Evolutionary conservation across 2,329 filamentous ascomycete species (phyloP).

Genomic region (Aureobasidium namibiae): DNA sequence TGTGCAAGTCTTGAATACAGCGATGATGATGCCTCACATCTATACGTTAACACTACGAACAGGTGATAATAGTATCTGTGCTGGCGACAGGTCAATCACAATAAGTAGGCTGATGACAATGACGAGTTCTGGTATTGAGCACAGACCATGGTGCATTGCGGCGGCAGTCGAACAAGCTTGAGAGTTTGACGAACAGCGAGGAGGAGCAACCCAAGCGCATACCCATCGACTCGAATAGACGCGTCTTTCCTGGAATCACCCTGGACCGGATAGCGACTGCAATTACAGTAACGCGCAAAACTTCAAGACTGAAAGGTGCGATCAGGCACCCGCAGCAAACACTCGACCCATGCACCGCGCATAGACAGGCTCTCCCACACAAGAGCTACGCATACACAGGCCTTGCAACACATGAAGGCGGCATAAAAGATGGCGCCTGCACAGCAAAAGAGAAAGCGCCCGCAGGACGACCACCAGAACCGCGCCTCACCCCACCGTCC

Average conservation of each 20-base stretch:
- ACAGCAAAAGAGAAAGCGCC: slow-evolving; percentile 49
- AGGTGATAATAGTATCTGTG: not conserved
- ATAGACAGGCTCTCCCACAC: too few species aligned
- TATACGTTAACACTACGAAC: too few species aligned
- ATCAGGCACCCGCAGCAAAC: not conserved
- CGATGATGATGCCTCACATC: not conserved
- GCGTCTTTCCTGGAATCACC: not conserved
- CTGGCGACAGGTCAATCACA: not conserved
- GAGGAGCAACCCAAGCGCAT: not conserved
- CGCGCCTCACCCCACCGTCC: slow-evolving; percentile 45
- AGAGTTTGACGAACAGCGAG: not conserved
- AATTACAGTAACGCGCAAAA: not conserved
- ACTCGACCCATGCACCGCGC: not conserved
- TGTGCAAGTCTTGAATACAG: too few species aligned
- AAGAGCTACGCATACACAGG: not conserved
- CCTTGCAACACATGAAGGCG: not conserved
- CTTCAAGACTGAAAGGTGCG: not conserved
- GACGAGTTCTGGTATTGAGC: slow-evolving; percentile 1
- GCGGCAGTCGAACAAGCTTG: not conserved
- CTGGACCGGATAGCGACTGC: not conserved
- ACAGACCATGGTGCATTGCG: not conserved
- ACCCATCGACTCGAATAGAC: not conserved
- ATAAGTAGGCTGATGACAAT: not conserved
- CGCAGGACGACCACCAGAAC: slow-evolving; percentile 33
- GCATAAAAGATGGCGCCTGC: slow-evolving; percentile 40